phyloP scores from a whole-genome alignment of 2,329 filamentous ascomycete species.

The Fusarium sp. region DNA sequence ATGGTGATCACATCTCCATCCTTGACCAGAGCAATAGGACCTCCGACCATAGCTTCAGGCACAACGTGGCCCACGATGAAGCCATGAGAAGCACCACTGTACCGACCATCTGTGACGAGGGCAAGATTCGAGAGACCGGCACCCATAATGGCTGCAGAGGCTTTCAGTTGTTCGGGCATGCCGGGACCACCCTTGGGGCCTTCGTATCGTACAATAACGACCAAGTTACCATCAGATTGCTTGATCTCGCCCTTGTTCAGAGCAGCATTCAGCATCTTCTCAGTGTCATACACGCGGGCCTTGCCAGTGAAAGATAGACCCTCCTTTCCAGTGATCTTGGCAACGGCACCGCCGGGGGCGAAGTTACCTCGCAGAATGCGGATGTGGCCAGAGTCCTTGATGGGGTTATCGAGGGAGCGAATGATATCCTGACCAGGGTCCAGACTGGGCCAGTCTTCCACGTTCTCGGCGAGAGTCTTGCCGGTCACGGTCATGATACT shows the following conservation, averaged over 20 bases:
- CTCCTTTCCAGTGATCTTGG: constrained; percentile 97
- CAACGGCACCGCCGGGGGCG: constrained; percentile 88
- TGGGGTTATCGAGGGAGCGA: constrained; percentile 78
- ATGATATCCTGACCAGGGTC: constrained; percentile 87
- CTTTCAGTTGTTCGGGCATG: constrained; percentile 95
- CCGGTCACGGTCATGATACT: constrained; percentile 85
- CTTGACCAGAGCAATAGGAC: constrained; percentile 84
- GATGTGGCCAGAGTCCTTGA: constrained; percentile 88
- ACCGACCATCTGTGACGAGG: constrained; percentile 91
- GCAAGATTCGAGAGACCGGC: constrained; percentile 89
- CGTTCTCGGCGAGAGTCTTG: constrained; percentile 84
- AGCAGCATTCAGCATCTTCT: constrained; percentile 80
- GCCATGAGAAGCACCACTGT: constrained; percentile 88
- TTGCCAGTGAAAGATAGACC: constrained; percentile 84
- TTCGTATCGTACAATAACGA: constrained; percentile 92
- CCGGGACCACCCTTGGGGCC: constrained; percentile 93
- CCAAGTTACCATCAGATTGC: constrained; percentile 76
- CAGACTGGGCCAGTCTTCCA: constrained; percentile 80
- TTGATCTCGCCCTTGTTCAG: constrained; percentile 75
- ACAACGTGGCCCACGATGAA: constrained; percentile 96
- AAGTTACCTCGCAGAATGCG: constrained; percentile 90
- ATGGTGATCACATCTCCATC: constrained; percentile 89
- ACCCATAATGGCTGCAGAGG: constrained; percentile 91
- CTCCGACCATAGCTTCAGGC: constrained; percentile 89
- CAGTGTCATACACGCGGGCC: constrained; percentile 88